Evolutionary conservation across 75 land plant species (phyloP).

Genomic region (Picea glauca): DNA sequence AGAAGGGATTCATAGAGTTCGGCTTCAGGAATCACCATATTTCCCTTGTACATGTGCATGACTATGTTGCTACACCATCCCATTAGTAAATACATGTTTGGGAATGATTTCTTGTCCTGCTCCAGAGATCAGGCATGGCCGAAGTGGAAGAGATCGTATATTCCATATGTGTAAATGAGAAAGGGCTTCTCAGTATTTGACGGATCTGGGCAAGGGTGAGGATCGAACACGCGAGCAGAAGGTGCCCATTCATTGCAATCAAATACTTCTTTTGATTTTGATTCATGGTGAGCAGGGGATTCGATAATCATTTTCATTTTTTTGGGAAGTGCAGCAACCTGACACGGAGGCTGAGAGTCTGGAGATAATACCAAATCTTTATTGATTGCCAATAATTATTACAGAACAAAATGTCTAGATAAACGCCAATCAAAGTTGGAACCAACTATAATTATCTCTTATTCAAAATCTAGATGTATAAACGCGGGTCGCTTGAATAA

Average conservation of each 20-base stretch:
- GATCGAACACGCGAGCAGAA: slow-evolving; percentile 4
- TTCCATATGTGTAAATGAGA: slow-evolving; percentile 86
- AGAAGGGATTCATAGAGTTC: slow-evolving; percentile 89
- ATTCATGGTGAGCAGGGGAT: background rate
- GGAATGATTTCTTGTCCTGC: slow-evolving; percentile 64
- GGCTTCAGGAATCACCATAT: slow-evolving; percentile 75
- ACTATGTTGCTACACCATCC: slow-evolving; percentile 80
- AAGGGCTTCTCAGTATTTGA: slow-evolving; percentile 31
- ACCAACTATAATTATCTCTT: too few species aligned
- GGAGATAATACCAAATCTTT: too few species aligned
- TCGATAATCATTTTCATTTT: too few species aligned
- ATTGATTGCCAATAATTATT: too few species aligned
- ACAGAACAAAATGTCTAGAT: too few species aligned
- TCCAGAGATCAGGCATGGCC: slow-evolving; percentile 93
- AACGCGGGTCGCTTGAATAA: too few species aligned
- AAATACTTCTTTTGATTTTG: background rate
- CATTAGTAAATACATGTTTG: slow-evolving; percentile 72
- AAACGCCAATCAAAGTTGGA: too few species aligned
- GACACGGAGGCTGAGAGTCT: too few species aligned
- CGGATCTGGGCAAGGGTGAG: slow-evolving; percentile 16
- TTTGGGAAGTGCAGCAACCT: too few species aligned
- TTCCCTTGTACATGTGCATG: slow-evolving; percentile 76
- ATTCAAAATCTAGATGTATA: too few species aligned
- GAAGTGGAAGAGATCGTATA: slow-evolving; percentile 93
- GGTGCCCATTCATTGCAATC: background rate